phyloP scores from a whole-genome alignment of 441 rosid species.

The Jatropha podagrica region DNA sequence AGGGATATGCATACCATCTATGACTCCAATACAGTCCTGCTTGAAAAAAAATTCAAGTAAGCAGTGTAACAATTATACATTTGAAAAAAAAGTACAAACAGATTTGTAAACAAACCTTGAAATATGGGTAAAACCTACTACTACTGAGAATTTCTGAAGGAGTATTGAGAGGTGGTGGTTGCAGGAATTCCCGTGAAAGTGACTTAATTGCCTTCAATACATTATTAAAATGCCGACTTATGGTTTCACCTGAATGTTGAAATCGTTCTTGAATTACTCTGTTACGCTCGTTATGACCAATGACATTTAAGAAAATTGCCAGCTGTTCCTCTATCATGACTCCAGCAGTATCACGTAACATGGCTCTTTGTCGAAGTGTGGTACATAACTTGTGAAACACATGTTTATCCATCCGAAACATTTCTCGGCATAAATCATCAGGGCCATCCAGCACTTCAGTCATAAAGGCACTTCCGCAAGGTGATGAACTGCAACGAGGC shows the following conservation, averaged over 20 bases:
- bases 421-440: slow-evolving; percentile 54
- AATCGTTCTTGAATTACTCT: slow-evolving; percentile 78
- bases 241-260: slow-evolving; percentile 84
- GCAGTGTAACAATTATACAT: slow-evolving; percentile 11
- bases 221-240: slow-evolving; percentile 80
- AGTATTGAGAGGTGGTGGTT: slow-evolving; percentile 42
- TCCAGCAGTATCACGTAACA: slow-evolving; percentile 66
- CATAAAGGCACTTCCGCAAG: slow-evolving; percentile 50
- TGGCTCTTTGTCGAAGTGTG: slow-evolving; percentile 52
- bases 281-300: slow-evolving; percentile 80
- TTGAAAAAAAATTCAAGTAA: slow-evolving; percentile 6
- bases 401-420: slow-evolving; percentile 82
- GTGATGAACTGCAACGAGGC: slow-evolving; percentile 36
- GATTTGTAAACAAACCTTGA: slow-evolving; percentile 50
- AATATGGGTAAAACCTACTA: slow-evolving; percentile 73
- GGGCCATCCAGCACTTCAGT: slow-evolving; percentile 54
- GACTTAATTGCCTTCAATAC: slow-evolving; percentile 83
- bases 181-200: slow-evolving; percentile 66
- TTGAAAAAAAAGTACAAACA: not conserved
- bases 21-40: slow-evolving; percentile 81
- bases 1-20: slow-evolving; percentile 71
- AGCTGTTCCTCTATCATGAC: slow-evolving; percentile 85
- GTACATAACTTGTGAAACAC: slow-evolving; percentile 64
- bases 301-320: slow-evolving; percentile 72
- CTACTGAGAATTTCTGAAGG: slow-evolving; percentile 45